Evolutionary conservation across 148 eudicot species (phyloP), one percentile per base, ranked within the genome.

Genomic region (Rhododendron williamsianum): DNA sequence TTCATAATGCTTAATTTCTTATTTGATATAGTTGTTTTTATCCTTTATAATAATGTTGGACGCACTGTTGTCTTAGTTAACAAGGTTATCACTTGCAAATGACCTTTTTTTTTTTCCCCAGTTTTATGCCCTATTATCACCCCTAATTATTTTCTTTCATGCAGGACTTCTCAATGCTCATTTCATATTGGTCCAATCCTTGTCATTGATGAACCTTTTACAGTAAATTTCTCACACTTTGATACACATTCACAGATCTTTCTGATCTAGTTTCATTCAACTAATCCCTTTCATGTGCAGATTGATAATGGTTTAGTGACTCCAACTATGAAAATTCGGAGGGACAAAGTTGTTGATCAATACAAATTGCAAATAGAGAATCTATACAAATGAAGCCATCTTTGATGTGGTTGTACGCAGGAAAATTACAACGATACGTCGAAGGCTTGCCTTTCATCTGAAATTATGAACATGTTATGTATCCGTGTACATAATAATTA

Each of bases 231-330:
- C 58, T 76, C 45, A 33, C 54, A 51, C 79, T 67, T 38, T 3
- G 12, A 6, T 51, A 58, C 19, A 49, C 45, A 76, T 13, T 77
- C 18, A 21, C 9, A 3, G 11, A 4, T 23, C 54, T 51, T 5
- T 16, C 27, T 1, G 1, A 38, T 85, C 48, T 25, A 1, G 67
- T 46, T 76, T 74, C 45, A 21, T 76, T 54, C 35, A 78, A 48
- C 63, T 25, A 80, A 36, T 25, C 30, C 12, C 27, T 8, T 60
- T 69, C 27, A 36, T 52, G 81, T 93, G 90, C 96, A 95, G 99
- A 92, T 97, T 69, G 99, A 95, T 79, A 90, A 90, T 82, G 99
- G 98, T 86, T 86, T 97, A 78, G 86, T 95, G 98, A 97, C 98
- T 76, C 98, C 99, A 60, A 97, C 99, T 19, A 87, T 95, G 95